These are phyloP conservation scores for Penicillium pancosmium DNA, from an alignment of 495 filamentous ascomycete species.

Conservation along the genomic window DNA sequence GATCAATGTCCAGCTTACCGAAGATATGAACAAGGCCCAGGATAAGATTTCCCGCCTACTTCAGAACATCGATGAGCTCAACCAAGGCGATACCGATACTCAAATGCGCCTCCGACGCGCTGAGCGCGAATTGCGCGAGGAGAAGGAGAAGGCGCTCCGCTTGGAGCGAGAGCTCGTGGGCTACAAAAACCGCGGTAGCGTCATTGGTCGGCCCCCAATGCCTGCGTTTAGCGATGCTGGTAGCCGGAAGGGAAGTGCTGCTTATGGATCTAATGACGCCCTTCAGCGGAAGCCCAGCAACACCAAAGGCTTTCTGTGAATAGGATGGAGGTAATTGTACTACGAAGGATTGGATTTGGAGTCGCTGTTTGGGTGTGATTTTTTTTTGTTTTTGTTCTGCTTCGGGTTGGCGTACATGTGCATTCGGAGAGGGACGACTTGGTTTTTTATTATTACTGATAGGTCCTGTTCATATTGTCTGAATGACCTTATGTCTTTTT, in stretches of 20 bases:
- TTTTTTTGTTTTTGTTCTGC: constrained; percentile 11
- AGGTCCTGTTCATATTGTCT: constrained; percentile 25
- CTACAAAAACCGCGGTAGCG: constrained; percentile 65
- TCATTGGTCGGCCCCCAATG: constrained; percentile 35
- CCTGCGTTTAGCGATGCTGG: constrained; percentile 43
- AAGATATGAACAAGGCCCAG: constrained; percentile 79
- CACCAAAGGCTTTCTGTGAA: constrained; percentile 53
- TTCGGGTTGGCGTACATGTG: constrained; percentile 23
- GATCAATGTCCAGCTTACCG: constrained; percentile 71
- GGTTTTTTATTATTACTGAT: constrained; percentile 14
- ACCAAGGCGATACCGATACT: constrained; percentile 77
- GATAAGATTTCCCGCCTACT: constrained; percentile 91
- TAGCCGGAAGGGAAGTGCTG: constrained; percentile 44
- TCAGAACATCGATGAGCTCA: constrained; percentile 88
- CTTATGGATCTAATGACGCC: constrained; percentile 38
- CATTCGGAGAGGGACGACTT: constrained; percentile 22
- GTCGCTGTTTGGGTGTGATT: constrained; percentile 6
- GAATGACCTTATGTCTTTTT: constrained; percentile 15
- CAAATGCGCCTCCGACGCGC: constrained; percentile 80
- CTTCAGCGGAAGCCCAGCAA: constrained; percentile 52
- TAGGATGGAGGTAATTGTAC: constrained; percentile 18
- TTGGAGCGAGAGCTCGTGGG: constrained; percentile 88
- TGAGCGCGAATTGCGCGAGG: constrained; percentile 88
- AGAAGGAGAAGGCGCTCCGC: constrained; percentile 78
- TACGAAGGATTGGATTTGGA: constrained; percentile 20